Evolutionary conservation across 768 basidiomycete species (phyloP).

Genomic region (Cystofilobasidium macerans): DNA sequence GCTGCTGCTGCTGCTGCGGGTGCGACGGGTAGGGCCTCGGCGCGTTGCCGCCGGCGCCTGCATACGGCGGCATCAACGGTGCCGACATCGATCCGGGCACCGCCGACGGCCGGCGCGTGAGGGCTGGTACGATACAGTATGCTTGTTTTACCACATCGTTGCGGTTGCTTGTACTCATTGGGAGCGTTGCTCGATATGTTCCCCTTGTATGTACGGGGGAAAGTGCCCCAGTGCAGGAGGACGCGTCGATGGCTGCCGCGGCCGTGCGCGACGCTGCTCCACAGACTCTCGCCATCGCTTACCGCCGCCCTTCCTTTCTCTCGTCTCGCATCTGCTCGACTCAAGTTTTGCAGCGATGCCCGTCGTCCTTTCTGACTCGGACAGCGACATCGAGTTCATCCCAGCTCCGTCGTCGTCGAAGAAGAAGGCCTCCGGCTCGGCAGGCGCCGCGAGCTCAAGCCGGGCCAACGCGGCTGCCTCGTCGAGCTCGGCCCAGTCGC

Average conservation of each 20-base stretch:
- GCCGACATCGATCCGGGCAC: background rate
- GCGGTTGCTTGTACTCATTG: too few species aligned
- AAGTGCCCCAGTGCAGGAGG: too few species aligned
- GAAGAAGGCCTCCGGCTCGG: background rate
- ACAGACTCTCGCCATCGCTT: too few species aligned
- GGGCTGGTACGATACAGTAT: background rate
- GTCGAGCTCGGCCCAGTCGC: background rate
- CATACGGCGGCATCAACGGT: background rate
- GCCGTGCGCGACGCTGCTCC: too few species aligned
- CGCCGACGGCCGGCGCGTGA: background rate
- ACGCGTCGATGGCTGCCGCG: too few species aligned
- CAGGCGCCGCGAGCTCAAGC: background rate
- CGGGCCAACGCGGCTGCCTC: background rate
- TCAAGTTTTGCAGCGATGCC: background rate
- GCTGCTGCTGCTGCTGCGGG: background rate
- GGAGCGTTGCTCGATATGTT: too few species aligned
- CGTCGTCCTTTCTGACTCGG: slow-evolving; percentile 7
- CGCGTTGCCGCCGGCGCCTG: background rate
- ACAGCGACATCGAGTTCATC: slow-evolving; percentile 30
- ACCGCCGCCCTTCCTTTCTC: too few species aligned
- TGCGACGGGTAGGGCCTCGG: background rate
- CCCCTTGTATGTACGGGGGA: too few species aligned
- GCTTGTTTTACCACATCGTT: background rate
- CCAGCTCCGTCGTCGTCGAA: slow-evolving; percentile 25
- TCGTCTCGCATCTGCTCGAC: background rate